phyloP scores from a whole-genome alignment of 192 early-diverging fungal species.

The Coemansia sp. region DNA sequence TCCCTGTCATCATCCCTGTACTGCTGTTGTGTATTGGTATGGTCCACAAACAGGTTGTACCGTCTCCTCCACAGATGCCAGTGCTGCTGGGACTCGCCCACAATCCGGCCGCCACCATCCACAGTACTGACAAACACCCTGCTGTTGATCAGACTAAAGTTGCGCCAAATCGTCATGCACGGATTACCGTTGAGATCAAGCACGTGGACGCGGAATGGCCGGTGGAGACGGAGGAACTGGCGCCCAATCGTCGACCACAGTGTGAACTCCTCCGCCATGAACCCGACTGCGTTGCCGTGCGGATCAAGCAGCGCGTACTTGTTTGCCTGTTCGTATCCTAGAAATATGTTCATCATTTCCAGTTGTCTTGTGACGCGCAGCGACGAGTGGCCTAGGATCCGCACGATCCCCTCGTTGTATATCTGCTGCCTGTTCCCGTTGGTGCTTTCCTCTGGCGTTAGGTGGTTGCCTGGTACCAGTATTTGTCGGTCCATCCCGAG shows the following conservation, averaged over 20 bases:
- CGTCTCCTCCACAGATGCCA: conserved; percentile 80
- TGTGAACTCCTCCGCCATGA: conserved; percentile 77
- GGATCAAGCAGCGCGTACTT: conserved; percentile 76
- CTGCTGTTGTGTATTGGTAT: background rate
- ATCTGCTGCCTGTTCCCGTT: background rate
- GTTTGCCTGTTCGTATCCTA: conserved; percentile 86
- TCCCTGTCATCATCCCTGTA: background rate
- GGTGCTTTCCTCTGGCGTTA: background rate
- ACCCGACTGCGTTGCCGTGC: conserved; percentile 67
- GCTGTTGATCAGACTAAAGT: conserved; percentile 77
- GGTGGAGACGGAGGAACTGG: conserved; percentile 73
- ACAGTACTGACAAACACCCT: conserved; percentile 60
- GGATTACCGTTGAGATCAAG: conserved; percentile 71
- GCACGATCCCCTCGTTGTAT: background rate
- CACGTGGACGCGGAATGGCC: conserved; percentile 74
- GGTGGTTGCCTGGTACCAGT: too few relatives aligned
- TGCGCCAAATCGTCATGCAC: conserved; percentile 64
- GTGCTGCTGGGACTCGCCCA: conserved; percentile 83
- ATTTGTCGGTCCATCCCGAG: too few relatives aligned
- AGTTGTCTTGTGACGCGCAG: conserved; percentile 60
- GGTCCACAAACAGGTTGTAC: conserved; percentile 77
- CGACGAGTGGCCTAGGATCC: conserved; percentile 16
- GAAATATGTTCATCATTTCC: conserved; percentile 79
- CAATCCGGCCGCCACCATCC: conserved; percentile 60
- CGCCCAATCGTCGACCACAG: conserved; percentile 64